Base-by-base conservation (phyloP, 1,284 basidiomycete species). In the Apiotrichum laibachii region DNA sequence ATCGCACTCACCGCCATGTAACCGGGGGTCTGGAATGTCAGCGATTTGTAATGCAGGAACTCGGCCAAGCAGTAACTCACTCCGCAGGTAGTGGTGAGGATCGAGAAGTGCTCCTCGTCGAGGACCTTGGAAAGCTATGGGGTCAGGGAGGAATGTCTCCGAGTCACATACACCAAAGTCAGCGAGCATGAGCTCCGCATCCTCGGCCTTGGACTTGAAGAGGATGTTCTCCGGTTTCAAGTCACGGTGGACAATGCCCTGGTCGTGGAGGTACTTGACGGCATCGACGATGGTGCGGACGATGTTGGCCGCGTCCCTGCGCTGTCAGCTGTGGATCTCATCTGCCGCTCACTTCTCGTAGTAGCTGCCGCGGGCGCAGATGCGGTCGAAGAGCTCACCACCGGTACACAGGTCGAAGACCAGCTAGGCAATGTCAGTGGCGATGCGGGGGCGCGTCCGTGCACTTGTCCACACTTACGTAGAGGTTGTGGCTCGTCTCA, bases 151-250 rank as follows among this genome's bases (percentile, higher is more conserved):
- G 19, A 33, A n/a, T 3, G 9, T 44, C 21, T 0, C 2, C 31
- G 26, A 7, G 16, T 26, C 81, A 75, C 88, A 86, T 59, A 97
- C 83, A 13, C 96, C 96, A 77, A 99, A 99, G 79, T 99, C 96
- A 5, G 96, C 95, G 65, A 99, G 89, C 85, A 97, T 90, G 68
- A 99, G 88, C 71, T 97, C 93, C 11, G 93, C 88, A 57, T 94
- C 88, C 73, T 98, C 93, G 5, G 85, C 88, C 70, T 86, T 85
- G 45, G 89, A 88, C 60, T 90, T 86, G 85, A 99, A 99, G 22
- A 99, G 82, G 22, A 99, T 83, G 79, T 99, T 99, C 80, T 99
- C 95, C 7, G 95, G 95, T 78, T 99, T 99, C 64, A 99, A 81
- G 75, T 99, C 92, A 70, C 95, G 85, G 74, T 99, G 95, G n/a